These are phyloP conservation scores for Saccharomycopsis olivae DNA, from an alignment of 805 yeast species.

Conservation along the genomic window DNA sequence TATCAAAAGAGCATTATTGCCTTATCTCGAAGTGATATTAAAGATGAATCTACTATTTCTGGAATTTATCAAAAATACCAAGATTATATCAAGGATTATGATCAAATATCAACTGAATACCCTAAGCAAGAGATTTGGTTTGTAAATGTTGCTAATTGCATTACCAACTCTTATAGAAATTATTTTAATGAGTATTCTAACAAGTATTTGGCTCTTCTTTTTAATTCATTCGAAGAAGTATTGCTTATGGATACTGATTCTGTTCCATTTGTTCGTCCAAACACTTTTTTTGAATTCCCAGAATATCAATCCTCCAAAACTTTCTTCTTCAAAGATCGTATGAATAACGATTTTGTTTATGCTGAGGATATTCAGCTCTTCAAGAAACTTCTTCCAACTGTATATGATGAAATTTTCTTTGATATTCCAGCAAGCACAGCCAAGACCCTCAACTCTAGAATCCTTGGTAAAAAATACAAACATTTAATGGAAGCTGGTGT, in stretches of 20 bases:
- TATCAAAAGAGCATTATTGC: constrained; percentile 26
- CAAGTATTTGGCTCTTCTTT: constrained; percentile 38
- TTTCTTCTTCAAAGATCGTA: constrained; percentile 38
- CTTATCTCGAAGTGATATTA: constrained; percentile 31
- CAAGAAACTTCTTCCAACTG: constrained; percentile 33
- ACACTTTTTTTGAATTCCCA: constrained; percentile 26
- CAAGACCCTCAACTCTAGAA: constrained; percentile 28
- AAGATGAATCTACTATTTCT: constrained; percentile 18
- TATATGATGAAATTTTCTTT: constrained; percentile 27
- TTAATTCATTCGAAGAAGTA: constrained; percentile 38
- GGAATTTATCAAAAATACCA: not conserved
- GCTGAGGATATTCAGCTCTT: constrained; percentile 30
- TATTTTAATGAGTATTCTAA: constrained; percentile 31
- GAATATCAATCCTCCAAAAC: constrained; percentile 28
- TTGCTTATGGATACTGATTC: constrained; percentile 44
- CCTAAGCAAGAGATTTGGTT: constrained; percentile 32
- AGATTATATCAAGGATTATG: not conserved
- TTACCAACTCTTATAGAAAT: constrained; percentile 16
- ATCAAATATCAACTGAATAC: constrained; percentile 5
- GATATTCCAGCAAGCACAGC: constrained; percentile 27
- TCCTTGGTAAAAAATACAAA: constrained; percentile 28
- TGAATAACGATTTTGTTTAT: constrained; percentile 28
- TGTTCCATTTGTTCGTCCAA: constrained; percentile 32
- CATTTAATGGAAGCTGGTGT: constrained; percentile 37
- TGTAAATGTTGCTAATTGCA: constrained; percentile 23